These are phyloP conservation scores for Schizopora paradoxa DNA, from an alignment of 1,284 basidiomycete species.

Conservation along the genomic window DNA sequence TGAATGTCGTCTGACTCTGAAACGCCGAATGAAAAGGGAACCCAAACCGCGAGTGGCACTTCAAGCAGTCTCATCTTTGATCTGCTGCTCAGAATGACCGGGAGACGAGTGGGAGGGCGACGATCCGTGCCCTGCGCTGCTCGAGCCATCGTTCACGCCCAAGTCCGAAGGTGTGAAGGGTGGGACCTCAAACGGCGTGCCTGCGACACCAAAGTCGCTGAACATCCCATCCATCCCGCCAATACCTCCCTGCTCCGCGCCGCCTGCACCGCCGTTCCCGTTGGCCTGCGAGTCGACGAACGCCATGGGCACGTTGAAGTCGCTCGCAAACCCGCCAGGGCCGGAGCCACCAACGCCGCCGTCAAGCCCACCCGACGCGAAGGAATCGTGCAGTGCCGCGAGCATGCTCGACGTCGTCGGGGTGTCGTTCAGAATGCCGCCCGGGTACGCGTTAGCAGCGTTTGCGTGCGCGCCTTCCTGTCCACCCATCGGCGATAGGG, in stretches of 20 bases:
- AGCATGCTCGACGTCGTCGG: conserved; percentile 85
- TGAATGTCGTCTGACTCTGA: not conserved
- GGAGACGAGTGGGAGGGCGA: conserved; percentile 9
- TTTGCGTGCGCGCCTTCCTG: conserved; percentile 44
- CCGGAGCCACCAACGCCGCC: no score
- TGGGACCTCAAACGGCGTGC: conserved; percentile 61
- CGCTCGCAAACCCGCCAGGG: conserved; percentile 57
- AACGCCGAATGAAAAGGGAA: not conserved
- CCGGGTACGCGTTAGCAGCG: no score
- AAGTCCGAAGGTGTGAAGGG: conserved; percentile 62
- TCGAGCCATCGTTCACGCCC: conserved; percentile 43
- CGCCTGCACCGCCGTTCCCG: conserved; percentile 40
- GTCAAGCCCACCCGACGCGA: conserved; percentile 58
- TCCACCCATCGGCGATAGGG: conserved; percentile 74
- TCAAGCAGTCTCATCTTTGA: conserved; percentile 40
- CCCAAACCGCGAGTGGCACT: no score
- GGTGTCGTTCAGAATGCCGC: conserved; percentile 66
- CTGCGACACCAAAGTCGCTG: conserved; percentile 58
- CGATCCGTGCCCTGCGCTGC: conserved; percentile 30
- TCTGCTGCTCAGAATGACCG: conserved; percentile 45
- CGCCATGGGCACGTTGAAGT: conserved; percentile 55
- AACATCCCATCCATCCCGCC: conserved; percentile 48
- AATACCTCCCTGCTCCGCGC: conserved; percentile 54
- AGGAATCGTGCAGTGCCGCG: conserved; percentile 71
- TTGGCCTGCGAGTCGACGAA: conserved; percentile 60